These are phyloP conservation scores for Paralagenidium karlingii DNA, from an alignment of 352 stramenopile species.

Conservation along the genomic window DNA sequence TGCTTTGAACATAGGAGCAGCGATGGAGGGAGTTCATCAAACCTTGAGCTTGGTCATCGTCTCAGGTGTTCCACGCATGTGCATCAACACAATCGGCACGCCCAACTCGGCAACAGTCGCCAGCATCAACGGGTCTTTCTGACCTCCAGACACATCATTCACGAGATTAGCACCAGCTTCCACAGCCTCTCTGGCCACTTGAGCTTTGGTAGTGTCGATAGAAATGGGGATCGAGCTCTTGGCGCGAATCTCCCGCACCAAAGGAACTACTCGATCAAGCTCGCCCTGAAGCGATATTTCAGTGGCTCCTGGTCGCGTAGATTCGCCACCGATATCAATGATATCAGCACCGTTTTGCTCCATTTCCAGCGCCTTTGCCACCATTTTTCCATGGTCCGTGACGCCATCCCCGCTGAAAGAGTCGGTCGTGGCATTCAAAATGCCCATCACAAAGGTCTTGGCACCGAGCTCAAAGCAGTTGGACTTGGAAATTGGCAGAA, in stretches of 20 bases:
- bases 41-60: constrained; percentile 90
- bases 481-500: constrained; percentile 37
- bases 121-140: constrained; percentile 89
- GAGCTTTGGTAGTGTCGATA: constrained; percentile 93
- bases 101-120: constrained; percentile 62
- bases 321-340: constrained; percentile 98
- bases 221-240: constrained; percentile 82
- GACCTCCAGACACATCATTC: constrained; percentile 95
- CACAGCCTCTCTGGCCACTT: constrained; percentile 84
- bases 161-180: constrained; percentile 91
- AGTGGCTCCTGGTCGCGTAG: constrained; percentile 92
- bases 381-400: constrained; percentile 35
- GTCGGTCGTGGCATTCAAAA: constrained; percentile 98
- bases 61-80: constrained; percentile 94
- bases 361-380: constrained; percentile 84
- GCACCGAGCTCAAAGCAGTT: constrained; percentile 23
- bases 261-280: constrained; percentile 83
- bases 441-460: constrained; percentile 94
- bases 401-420: constrained; percentile 93
- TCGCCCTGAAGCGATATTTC: constrained; percentile 85
- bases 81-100: constrained; percentile 91
- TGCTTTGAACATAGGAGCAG: neutral
- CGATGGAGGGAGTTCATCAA: neutral
- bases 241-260: constrained; percentile 86
- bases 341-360: constrained; percentile 85